phyloP scores from a whole-genome alignment of 1,139 yeast species.

The Hansenula sp. region DNA sequence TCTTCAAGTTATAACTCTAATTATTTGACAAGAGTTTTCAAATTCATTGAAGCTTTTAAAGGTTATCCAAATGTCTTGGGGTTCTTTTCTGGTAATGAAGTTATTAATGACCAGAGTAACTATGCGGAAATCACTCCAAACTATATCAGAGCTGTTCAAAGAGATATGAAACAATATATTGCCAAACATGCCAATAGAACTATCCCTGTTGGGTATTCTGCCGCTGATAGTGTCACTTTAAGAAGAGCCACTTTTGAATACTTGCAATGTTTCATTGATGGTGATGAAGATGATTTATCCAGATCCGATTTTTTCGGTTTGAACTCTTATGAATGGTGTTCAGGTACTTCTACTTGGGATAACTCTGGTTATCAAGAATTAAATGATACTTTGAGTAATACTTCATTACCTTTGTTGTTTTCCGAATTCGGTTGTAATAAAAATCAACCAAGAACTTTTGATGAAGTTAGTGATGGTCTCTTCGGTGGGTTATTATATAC shows the following conservation, averaged over 20 bases:
- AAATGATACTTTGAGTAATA: slow-evolving; percentile 56
- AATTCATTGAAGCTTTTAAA: slow-evolving; percentile 78
- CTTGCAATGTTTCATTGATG: slow-evolving; percentile 65
- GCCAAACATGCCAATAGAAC: slow-evolving; percentile 60
- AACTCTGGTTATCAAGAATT: slow-evolving; percentile 68
- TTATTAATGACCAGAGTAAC: slow-evolving; percentile 74
- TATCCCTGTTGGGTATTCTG: slow-evolving; percentile 91
- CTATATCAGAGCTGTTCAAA: slow-evolving; percentile 84
- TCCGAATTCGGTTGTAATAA: slow-evolving; percentile 81
- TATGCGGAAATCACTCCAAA: slow-evolving; percentile 56
- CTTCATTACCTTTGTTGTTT: slow-evolving; percentile 77
- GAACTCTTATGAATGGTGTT: slow-evolving; percentile 93
- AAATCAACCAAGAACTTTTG: slow-evolving; percentile 61
- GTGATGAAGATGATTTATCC: slow-evolving; percentile 52
- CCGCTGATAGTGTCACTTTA: slow-evolving; percentile 75
- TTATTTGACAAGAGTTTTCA: slow-evolving; percentile 72
- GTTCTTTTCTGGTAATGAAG: slow-evolving; percentile 93
- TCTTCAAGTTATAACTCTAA: slow-evolving; percentile 60
- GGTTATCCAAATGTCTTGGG: slow-evolving; percentile 82
- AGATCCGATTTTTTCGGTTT: slow-evolving; percentile 86
- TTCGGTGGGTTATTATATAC: slow-evolving; percentile 48
- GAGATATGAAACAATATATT: slow-evolving; percentile 87
- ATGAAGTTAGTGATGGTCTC: slow-evolving; percentile 63
- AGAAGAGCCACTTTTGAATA: slow-evolving; percentile 79
- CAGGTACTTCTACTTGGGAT: slow-evolving; percentile 59